These are phyloP conservation scores for Pyrus pyrifolia DNA, from an alignment of 306 rosid species.

Conservation along the genomic window DNA sequence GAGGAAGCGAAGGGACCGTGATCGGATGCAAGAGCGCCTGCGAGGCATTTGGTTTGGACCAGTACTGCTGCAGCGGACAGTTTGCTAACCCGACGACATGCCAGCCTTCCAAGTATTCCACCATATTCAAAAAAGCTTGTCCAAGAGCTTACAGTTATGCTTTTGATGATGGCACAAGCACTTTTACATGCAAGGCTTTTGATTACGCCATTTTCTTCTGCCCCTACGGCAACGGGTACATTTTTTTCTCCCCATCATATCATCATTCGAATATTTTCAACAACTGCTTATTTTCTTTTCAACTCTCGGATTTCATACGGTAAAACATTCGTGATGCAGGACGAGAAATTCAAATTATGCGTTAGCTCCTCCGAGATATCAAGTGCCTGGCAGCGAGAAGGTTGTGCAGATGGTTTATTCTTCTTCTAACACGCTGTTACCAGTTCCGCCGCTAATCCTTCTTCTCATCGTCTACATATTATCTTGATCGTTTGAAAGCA, in stretches of 20 bases:
- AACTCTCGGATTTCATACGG: background rate
- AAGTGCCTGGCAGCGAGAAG: slow-evolving; percentile 28
- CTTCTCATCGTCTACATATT: slow-evolving; percentile 13
- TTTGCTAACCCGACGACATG: slow-evolving; percentile 80
- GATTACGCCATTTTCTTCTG: slow-evolving; percentile 73
- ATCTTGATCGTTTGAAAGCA: background rate
- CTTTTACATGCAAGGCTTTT: slow-evolving; percentile 80
- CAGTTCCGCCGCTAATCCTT: slow-evolving; percentile 24
- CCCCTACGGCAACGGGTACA: slow-evolving; percentile 43
- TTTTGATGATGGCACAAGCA: slow-evolving; percentile 84
- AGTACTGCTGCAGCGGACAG: slow-evolving; percentile 80
- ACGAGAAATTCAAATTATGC: slow-evolving; percentile 14
- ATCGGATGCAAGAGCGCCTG: slow-evolving; percentile 87
- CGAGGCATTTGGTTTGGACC: slow-evolving; percentile 74
- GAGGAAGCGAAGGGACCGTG: slow-evolving; percentile 43
- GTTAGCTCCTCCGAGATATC: slow-evolving; percentile 28
- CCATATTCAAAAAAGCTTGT: slow-evolving; percentile 82
- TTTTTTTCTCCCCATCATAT: background rate
- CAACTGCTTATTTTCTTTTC: background rate
- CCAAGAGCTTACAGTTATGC: slow-evolving; percentile 93
- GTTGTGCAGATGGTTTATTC: slow-evolving; percentile 27
- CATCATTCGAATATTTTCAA: background rate
- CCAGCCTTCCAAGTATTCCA: slow-evolving; percentile 62
- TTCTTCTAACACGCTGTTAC: slow-evolving; percentile 40
- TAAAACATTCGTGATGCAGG: slow-evolving; percentile 26